Conservation (phyloP, 441 rosid genomes). For the Pelargonium exstipulatum region DNA sequence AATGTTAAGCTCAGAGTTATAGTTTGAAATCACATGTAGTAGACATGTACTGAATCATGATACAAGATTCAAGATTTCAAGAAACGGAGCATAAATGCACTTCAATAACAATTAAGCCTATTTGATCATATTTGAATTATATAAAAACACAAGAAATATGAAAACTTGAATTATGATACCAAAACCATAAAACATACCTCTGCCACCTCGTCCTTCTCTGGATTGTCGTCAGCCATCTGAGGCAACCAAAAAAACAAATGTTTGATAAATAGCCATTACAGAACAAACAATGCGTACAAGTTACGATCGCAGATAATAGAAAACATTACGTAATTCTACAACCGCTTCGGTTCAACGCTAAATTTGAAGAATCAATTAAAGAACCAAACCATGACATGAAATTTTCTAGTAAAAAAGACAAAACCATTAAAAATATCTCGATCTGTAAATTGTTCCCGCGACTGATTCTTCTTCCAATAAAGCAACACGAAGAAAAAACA, state of each 20-base stretch:
- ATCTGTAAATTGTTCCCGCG: neutral
- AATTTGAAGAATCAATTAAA: neutral
- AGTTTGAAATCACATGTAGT: too few species aligned
- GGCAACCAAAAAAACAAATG: neutral
- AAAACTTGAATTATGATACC: neutral
- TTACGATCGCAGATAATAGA: neutral
- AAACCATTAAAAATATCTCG: neutral
- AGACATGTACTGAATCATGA: too few species aligned
- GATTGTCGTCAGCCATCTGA: conserved; percentile 48
- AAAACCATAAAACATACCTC: conserved; percentile 36
- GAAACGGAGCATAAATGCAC: too few species aligned
- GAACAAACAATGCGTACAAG: neutral
- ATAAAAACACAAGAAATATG: neutral
- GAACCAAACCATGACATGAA: neutral
- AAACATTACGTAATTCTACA: neutral
- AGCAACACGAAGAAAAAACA: neutral
- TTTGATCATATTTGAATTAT: neutral
- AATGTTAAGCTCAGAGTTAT: too few species aligned
- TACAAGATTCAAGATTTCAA: too few species aligned
- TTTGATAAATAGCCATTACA: neutral
- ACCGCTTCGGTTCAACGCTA: neutral
- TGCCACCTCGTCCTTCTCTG: conserved; percentile 45
- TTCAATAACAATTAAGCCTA: too few species aligned
- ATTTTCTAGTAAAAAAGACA: too few species aligned
- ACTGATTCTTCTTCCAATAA: neutral